phyloP scores from a whole-genome alignment of 441 rosid species.

The Pelargonium myrrhifolium region DNA sequence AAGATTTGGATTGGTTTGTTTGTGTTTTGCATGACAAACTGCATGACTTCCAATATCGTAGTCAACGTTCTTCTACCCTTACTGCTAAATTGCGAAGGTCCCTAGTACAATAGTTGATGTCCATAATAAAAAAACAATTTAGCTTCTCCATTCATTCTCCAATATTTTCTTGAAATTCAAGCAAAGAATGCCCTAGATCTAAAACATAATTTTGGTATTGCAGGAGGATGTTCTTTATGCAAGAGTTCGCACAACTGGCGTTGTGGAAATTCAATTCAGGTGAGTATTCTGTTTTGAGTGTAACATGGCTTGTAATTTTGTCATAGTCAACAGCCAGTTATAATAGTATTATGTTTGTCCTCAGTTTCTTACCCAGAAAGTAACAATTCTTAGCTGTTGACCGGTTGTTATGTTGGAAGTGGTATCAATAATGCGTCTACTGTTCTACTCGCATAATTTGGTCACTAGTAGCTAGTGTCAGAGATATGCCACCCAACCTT shows the following conservation, averaged over 20 bases:
- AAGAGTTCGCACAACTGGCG: constrained; percentile 96
- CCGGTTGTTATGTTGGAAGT: not conserved
- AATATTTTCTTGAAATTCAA: not conserved
- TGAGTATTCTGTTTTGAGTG: constrained; percentile 24
- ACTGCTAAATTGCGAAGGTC: not conserved
- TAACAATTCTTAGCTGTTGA: not conserved
- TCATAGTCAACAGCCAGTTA: not conserved
- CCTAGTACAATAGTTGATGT: not conserved
- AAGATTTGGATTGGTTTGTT: too few relatives aligned
- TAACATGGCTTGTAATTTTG: not conserved
- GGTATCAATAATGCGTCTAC: not conserved
- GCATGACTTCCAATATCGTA: too few relatives aligned
- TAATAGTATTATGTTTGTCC: not conserved
- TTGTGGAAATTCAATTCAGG: constrained; percentile 98
- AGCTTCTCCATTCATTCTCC: not conserved
- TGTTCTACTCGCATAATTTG: not conserved
- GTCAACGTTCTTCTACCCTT: too few relatives aligned
- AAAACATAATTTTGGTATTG: constrained; percentile 21
- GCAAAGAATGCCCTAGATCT: not conserved
- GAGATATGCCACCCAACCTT: not conserved
- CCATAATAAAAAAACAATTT: not conserved
- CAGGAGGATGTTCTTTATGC: constrained; percentile 97
- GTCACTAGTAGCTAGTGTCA: not conserved
- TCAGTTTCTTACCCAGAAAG: not conserved
- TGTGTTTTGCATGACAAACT: too few relatives aligned